A percentile compares a stretch with the other conserved stretches of the same genome.
phyloP scores from a whole-genome alignment of 2,329 filamentous ascomycete genomes.

The Botryosphaeria dothidea region DNA sequence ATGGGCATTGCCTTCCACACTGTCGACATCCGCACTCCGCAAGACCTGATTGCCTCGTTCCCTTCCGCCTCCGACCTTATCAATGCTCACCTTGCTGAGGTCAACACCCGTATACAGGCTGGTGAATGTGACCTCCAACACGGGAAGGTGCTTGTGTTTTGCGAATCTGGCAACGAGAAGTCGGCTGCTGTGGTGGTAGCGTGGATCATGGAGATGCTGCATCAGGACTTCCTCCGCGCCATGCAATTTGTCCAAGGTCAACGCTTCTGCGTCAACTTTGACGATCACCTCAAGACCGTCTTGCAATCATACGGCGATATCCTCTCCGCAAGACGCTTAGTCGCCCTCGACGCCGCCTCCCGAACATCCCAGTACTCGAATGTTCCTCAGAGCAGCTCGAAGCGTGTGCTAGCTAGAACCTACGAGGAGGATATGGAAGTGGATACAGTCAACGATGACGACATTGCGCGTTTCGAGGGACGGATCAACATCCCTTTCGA shows the following conservation, averaged over 20 bases:
- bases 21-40: constrained; percentile 64
- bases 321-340: constrained; percentile 49
- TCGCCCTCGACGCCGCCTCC: constrained; percentile 27
- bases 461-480: constrained; percentile 5
- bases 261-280: constrained; percentile 75
- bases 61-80: constrained; percentile 64
- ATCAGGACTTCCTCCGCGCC: constrained; percentile 61
- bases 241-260: constrained; percentile 70
- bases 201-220: constrained; percentile 81
- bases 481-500: constrained; percentile 6
- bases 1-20: constrained; percentile 63
- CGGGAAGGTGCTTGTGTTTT: constrained; percentile 81
- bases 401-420: constrained; percentile 7
- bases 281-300: constrained; percentile 61
- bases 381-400: neutral
- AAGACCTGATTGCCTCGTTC: constrained; percentile 67
- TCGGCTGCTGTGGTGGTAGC: constrained; percentile 75
- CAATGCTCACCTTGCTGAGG: constrained; percentile 68
- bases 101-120: constrained; percentile 12
- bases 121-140: constrained; percentile 14
- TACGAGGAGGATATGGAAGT: constrained; percentile 17
- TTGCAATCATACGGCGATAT: constrained; percentile 57
- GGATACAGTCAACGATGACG: neutral
- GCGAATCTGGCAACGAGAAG: constrained; percentile 87
- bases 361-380: neutral